Conservation (phyloP, 2,329 filamentous ascomycete species). For the Epichloe brachyelytri region DNA sequence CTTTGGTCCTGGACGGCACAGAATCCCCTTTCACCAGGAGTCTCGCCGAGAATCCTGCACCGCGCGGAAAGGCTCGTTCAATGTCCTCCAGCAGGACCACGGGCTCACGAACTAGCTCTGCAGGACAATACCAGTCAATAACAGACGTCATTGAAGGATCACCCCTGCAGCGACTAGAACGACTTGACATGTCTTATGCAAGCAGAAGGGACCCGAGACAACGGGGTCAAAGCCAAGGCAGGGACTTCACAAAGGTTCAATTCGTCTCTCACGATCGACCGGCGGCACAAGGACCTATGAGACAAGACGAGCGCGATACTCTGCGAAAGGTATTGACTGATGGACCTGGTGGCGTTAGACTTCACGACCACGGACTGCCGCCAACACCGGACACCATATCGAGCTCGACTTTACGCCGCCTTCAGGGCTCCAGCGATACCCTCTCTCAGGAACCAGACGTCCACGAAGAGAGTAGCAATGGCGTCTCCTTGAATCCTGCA, state of each 20-base stretch:
- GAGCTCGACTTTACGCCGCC: conserved; percentile 38
- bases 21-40: conserved; percentile 4
- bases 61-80: conserved; percentile 1
- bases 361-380: conserved; percentile 33
- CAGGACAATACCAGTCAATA: conserved; percentile 30
- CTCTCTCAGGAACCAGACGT: conserved; percentile 21
- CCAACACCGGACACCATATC: conserved; percentile 49
- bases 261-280: conserved; percentile 10
- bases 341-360: conserved; percentile 25
- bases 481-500: conserved; percentile 16
- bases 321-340: conserved; percentile 37
- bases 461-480: conserved; percentile 19
- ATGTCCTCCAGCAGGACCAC: not conserved
- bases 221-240: conserved; percentile 16
- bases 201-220: conserved; percentile 16
- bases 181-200: conserved; percentile 20
- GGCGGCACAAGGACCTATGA: conserved; percentile 17
- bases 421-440: conserved; percentile 38
- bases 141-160: conserved; percentile 18
- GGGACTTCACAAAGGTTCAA: conserved; percentile 8
- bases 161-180: conserved; percentile 38
- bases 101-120: conserved; percentile 13
- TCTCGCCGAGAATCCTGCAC: not conserved
- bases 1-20: conserved; percentile 16
- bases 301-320: conserved; percentile 35